Evolutionary conservation across 768 basidiomycete species (phyloP).

Genomic region (Lactarius tabidus): DNA sequence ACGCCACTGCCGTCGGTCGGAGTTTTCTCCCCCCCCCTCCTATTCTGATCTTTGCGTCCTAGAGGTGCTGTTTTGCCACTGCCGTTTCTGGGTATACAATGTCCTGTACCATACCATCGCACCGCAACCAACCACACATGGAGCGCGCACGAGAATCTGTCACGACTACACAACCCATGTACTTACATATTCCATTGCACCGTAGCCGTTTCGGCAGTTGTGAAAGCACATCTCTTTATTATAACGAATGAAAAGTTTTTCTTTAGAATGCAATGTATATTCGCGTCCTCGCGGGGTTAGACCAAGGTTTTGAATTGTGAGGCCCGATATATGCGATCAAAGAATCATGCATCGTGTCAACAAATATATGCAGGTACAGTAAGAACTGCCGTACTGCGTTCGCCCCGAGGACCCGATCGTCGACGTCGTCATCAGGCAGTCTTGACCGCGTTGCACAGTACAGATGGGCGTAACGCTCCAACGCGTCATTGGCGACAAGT

Average conservation of each 20-base stretch:
- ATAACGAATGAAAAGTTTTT: slow-evolving; percentile 14
- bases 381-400: no score
- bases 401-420: no score
- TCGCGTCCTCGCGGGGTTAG: no score
- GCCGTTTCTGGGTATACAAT: slow-evolving; percentile 15
- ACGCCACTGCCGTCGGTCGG: not conserved
- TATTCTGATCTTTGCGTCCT: not conserved
- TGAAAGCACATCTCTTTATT: slow-evolving; percentile 25
- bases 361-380: no score
- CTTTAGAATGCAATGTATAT: no score
- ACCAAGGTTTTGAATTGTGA: no score
- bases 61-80: slow-evolving; percentile 8
- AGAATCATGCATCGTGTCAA: no score
- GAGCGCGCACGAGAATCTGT: slow-evolving; percentile 14
- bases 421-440: no score
- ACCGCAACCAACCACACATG: slow-evolving; percentile 1
- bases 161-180: slow-evolving; percentile 16
- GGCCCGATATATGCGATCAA: no score
- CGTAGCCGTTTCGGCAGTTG: slow-evolving; percentile 12
- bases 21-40: not conserved
- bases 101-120: slow-evolving; percentile 15
- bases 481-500: no score
- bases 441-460: no score
- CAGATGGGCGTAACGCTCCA: no score
- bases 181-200: slow-evolving; percentile 22